Evolutionary conservation across 2,329 filamentous ascomycete genomes (phyloP), one percentile per base, ranked within the genome.

Genomic region (Talaromyces funiculosus): DNA sequence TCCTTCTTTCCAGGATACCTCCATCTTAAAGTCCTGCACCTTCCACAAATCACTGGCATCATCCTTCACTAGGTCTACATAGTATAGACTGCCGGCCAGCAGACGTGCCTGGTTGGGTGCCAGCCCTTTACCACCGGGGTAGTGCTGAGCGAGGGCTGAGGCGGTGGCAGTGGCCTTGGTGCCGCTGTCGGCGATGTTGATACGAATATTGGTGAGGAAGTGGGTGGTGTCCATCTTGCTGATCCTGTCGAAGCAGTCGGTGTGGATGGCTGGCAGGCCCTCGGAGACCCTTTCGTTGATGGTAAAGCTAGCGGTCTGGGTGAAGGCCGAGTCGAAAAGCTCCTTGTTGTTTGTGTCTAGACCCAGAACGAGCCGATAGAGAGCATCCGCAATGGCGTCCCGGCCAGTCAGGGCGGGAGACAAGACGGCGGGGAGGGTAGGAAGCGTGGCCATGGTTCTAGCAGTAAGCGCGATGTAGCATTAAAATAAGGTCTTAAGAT

Each of bases 171-270:
- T 57, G 3, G 72, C 72, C 26, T 62, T 68, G 20, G 61, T 35
- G 7, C 59, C 68, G n/a, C 66, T 68, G 24, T 68, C 65, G 53
- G 68, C 61, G 9, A 68, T 22, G 24, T 68, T 59, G 22, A 73
- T 61, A n/a, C 72, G 67, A 16, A 71, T 60, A 57, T 69, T 73
- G 55, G 62, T 71, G 45, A 69, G 59, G n/a, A 65, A 66, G 58
- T 75, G 73, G 9, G 70, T 73, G 14, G 71, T 72, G 33, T 68
- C 67, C 51, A 63, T 71, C 1, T 61, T 62, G n/a, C 63, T 63
- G 20, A 69, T 58, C 9, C 10, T 29, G 9, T 56, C 61, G 56
- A 67, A 59, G n/a, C 70, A 8, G 1, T 56, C 24, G 8, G 59
- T 53, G 16, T 49, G 53, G 40, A 69, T 64, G 1, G 42, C 49